These are phyloP conservation scores for Stylonectria norvegica DNA, from an alignment of 2,329 filamentous ascomycete species.

Conservation along the genomic window DNA sequence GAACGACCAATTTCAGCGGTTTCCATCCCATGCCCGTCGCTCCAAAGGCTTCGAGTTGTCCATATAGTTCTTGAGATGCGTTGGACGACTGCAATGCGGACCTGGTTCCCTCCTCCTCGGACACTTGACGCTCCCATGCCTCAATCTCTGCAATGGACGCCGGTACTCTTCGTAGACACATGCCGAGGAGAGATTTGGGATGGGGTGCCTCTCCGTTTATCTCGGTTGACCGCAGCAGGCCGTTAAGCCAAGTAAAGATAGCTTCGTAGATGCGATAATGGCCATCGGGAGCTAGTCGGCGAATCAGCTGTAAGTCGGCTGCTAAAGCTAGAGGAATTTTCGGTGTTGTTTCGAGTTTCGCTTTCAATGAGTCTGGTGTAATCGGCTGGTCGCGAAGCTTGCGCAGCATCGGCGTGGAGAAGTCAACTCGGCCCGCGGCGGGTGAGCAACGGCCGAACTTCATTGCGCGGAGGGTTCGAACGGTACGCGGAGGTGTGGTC, in stretches of 20 bases:
- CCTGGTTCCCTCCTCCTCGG: slow-evolving; percentile 19
- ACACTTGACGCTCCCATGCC: slow-evolving; percentile 29
- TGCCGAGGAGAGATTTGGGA: slow-evolving; percentile 34
- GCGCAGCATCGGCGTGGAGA: slow-evolving; percentile 29
- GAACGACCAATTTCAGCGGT: slow-evolving; percentile 32
- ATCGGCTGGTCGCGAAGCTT: slow-evolving; percentile 24
- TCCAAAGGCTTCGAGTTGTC: slow-evolving; percentile 34
- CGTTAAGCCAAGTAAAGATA: slow-evolving; percentile 31
- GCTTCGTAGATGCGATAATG: slow-evolving; percentile 32
- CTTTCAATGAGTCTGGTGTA: slow-evolving; percentile 5
- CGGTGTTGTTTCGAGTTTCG: neutral
- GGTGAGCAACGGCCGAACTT: slow-evolving; percentile 27
- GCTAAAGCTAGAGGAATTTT: slow-evolving; percentile 13
- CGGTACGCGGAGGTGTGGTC: slow-evolving; percentile 26
- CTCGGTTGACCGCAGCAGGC: slow-evolving; percentile 29
- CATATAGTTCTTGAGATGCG: slow-evolving; percentile 31
- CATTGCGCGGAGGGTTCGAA: slow-evolving; percentile 30
- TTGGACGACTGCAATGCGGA: slow-evolving; percentile 28
- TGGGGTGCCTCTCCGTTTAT: slow-evolving; percentile 16
- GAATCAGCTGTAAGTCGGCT: slow-evolving; percentile 23
- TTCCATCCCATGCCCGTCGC: slow-evolving; percentile 29
- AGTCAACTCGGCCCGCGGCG: slow-evolving; percentile 22
- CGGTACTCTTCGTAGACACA: slow-evolving; percentile 35
- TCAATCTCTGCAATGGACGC: slow-evolving; percentile 32
- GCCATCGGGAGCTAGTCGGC: slow-evolving; percentile 18